These are phyloP conservation scores for Fereydounia khargensis DNA, from an alignment of 1,284 basidiomycete genomes.

Conservation along the genomic window DNA sequence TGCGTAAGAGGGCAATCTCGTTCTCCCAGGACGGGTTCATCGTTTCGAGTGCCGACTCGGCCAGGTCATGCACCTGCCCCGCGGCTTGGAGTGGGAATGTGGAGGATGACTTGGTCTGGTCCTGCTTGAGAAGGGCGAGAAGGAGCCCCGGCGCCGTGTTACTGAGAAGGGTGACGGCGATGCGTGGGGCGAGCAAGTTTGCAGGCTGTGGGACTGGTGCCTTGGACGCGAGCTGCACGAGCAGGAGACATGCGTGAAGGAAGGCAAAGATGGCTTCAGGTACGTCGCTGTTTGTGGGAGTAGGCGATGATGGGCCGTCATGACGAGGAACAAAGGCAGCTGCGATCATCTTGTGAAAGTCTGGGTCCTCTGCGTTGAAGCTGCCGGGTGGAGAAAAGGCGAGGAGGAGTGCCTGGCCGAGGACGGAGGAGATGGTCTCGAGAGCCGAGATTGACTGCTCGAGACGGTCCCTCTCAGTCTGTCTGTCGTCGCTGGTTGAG, in stretches of 20 bases:
- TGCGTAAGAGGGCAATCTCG: constrained; percentile 27
- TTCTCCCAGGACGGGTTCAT: constrained; percentile 35
- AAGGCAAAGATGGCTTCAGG: no score
- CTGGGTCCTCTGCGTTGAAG: constrained; percentile 6
- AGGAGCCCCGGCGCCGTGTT: constrained; percentile 19
- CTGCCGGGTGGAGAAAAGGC: constrained; percentile 13
- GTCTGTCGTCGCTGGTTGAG: no score
- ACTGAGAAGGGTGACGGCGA: constrained; percentile 25
- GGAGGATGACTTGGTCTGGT: constrained; percentile 2
- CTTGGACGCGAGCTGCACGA: constrained; percentile 17
- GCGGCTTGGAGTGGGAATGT: no score
- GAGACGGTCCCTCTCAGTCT: neutral
- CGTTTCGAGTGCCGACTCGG: constrained; percentile 12
- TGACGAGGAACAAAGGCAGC: no score
- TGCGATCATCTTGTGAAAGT: constrained; percentile 3
- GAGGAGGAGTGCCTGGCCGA: constrained; percentile 26
- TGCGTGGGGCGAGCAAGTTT: constrained; percentile 27
- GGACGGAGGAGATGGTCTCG: constrained; percentile 23
- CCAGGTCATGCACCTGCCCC: constrained; percentile 4
- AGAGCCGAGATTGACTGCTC: constrained; percentile 8
- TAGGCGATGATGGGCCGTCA: no score
- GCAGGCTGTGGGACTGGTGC: constrained; percentile 9
- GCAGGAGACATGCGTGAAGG: no score
- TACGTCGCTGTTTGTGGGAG: no score
- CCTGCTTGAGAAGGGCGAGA: constrained; percentile 12